Base-by-base conservation (phyloP, 345 rosid species). In the Sapria himalayana region DNA sequence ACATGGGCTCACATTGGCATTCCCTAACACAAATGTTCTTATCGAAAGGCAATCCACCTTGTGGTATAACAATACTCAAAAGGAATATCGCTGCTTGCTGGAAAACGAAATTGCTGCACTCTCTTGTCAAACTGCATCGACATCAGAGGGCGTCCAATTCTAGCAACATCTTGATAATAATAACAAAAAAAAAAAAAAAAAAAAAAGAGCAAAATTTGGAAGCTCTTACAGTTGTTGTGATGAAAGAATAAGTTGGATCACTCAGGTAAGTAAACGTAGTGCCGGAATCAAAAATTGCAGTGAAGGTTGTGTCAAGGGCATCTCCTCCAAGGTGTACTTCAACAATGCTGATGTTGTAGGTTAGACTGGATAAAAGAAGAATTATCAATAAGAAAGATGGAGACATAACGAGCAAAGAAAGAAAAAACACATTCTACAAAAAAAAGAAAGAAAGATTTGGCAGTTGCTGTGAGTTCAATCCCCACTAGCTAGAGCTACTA, bases 261-360 rank as follows among this genome's bases (percentile, higher is more conserved):
- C 75, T 91, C 56, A 91, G 66, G 51, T 77, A 84, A 15, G 99
- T 74, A 50, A 91, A 91, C 3, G 95, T 79, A 48, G 95, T 91
- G 19, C 99, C 99, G 1, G 99, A 52, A 63, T 91, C 99, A 36
- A 82, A 80, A 58, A 84, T 73, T 60, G 93, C 84, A 56, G 43
- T 22, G 32, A 77, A 77, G 18, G 72, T 76, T 32, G 71, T 56
- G 73, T 73, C 59, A 0, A 27, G 21, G 8, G 67, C 51, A 18
- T 57, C 67, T 27, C 67, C 92, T 51, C 73, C 99, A 15, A 80
- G 70, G 17, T 2, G 61, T 39, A 68, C 56, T 60, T 69, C 71
- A 33, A 66, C 67, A 59, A 79, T 51, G 41, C 72, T 84, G 60
- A 91, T 53, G 47, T 79, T 84, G 67, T 91, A 91, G 41, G 76